Evolutionary conservation across 2,329 filamentous ascomycete species (phyloP).

Genomic region (Exophiala bonariae): DNA sequence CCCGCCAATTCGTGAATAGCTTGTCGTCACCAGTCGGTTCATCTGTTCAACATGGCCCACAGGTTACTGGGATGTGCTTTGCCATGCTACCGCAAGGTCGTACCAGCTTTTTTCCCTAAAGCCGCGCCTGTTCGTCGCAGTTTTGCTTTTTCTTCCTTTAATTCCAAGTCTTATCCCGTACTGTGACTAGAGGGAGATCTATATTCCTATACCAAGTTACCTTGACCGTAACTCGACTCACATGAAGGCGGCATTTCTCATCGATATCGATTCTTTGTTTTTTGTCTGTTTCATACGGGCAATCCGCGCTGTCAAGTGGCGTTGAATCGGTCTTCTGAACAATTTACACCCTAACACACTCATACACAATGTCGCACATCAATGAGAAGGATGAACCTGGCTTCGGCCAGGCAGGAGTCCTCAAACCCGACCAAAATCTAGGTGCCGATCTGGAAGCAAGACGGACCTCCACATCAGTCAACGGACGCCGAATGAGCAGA

Average conservation of each 20-base stretch:
- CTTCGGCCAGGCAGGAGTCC: slow-evolving; percentile 11
- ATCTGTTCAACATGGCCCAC: no score
- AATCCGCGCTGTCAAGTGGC: slow-evolving; percentile 29
- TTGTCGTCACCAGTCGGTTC: no score
- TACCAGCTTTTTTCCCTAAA: no score
- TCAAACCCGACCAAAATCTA: slow-evolving; percentile 11
- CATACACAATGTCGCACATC: slow-evolving; percentile 20
- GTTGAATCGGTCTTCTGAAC: slow-evolving; percentile 20
- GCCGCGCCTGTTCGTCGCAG: no score
- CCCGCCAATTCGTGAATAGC: no score
- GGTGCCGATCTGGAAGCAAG: slow-evolving; percentile 15
- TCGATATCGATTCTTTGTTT: slow-evolving; percentile 24
- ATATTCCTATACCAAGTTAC: no score
- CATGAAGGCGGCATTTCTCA: slow-evolving; percentile 20
- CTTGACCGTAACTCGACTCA: slow-evolving; percentile 12
- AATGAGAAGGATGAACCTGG: slow-evolving; percentile 17
- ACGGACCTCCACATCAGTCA: slow-evolving; percentile 19
- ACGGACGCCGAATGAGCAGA: slow-evolving; percentile 27
- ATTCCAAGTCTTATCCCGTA: no score
- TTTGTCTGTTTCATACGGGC: slow-evolving; percentile 29
- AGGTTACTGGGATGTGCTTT: no score
- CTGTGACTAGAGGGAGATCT: no score
- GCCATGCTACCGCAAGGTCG: no score
- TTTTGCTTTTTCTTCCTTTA: no score
- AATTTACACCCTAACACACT: neutral